phyloP scores from a whole-genome alignment of 805 yeast genomes.

The Myxozyma mucilagina region DNA sequence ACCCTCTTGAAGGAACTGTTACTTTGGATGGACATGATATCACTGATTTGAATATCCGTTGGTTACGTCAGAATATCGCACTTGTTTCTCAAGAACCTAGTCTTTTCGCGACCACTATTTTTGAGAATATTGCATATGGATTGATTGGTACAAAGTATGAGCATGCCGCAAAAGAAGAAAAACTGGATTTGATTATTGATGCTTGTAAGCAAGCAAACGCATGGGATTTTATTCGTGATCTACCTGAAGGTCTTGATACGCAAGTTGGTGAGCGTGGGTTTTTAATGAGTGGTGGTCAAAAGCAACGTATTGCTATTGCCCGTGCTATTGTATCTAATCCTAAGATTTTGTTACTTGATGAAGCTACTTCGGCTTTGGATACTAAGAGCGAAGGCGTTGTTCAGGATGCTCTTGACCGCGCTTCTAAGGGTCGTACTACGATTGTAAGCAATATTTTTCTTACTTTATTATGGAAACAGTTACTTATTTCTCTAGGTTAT shows the following conservation, averaged over 20 bases:
- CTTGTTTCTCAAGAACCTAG: constrained; percentile 59
- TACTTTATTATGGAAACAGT: background rate
- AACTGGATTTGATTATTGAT: constrained; percentile 42
- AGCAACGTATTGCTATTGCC: constrained; percentile 63
- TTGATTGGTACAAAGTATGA: constrained; percentile 42
- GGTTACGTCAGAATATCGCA: constrained; percentile 55
- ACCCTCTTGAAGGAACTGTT: constrained; percentile 52
- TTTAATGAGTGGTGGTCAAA: constrained; percentile 67
- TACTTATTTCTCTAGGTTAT: constrained; percentile 52
- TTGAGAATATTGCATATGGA: constrained; percentile 81
- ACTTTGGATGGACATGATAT: constrained; percentile 52
- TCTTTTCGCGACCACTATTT: constrained; percentile 74
- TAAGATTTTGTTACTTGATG: constrained; percentile 57
- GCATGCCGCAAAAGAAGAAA: constrained; percentile 42
- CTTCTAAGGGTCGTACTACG: constrained; percentile 48
- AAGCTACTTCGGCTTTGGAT: constrained; percentile 70
- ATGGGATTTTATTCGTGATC: constrained; percentile 48
- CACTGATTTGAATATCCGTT: constrained; percentile 51
- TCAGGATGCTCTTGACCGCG: constrained; percentile 49
- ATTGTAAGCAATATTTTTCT: constrained; percentile 45
- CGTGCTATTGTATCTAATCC: constrained; percentile 60
- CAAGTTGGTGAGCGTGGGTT: constrained; percentile 57
- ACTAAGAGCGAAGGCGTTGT: constrained; percentile 62
- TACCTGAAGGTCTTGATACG: constrained; percentile 57
- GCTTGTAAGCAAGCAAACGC: constrained; percentile 59